phyloP scores from a whole-genome alignment of 306 rosid genomes.

The Ceratonia siliqua region DNA sequence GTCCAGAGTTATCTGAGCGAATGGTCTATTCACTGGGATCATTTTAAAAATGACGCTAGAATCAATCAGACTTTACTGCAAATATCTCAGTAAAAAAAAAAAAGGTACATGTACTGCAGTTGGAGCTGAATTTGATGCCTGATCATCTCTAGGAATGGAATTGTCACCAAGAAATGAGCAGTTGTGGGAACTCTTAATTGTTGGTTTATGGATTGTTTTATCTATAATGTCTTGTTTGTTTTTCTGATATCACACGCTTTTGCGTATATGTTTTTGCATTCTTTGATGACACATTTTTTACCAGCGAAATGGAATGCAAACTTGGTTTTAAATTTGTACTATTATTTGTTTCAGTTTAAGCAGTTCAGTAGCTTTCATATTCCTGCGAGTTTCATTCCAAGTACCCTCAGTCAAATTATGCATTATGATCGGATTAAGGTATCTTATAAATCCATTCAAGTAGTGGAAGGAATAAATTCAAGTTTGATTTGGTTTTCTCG shows the following conservation, averaged over 20 bases:
- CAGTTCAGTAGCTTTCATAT: background rate
- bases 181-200: background rate
- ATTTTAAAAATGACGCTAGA: conserved; percentile 29
- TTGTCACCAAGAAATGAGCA: background rate
- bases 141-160: conserved; percentile 8
- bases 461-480: background rate
- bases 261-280: background rate
- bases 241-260: background rate
- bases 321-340: background rate
- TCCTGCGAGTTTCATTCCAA: background rate
- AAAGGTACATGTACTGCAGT: background rate
- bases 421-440: no score
- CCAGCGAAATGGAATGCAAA: background rate
- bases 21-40: conserved; percentile 58
- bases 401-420: background rate
- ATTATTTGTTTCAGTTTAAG: background rate
- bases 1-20: conserved; percentile 65
- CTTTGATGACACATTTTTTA: background rate
- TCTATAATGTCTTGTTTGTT: background rate
- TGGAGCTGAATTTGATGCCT: conserved; percentile 27
- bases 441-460: background rate
- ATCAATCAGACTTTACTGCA: conserved; percentile 19
- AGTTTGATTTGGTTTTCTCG: background rate
- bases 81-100: background rate
- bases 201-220: background rate